These are phyloP conservation scores for Gliomastix tumulicola DNA, from an alignment of 2,329 filamentous ascomycete species.

Conservation along the genomic window DNA sequence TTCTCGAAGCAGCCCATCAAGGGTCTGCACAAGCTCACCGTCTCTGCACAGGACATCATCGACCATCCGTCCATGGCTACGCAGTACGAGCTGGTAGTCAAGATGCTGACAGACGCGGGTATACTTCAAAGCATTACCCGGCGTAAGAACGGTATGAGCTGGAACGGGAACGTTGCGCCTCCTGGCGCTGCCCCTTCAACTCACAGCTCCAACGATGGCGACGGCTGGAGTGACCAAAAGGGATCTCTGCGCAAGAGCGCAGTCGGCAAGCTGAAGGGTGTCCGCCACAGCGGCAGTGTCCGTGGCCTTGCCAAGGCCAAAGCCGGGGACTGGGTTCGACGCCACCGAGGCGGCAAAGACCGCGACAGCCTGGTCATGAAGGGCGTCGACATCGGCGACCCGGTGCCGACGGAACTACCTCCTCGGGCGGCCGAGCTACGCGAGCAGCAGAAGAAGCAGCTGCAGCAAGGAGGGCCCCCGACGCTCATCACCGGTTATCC, in stretches of 20 bases:
- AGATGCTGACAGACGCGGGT: slow-evolving; percentile 13
- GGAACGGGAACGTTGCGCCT: not conserved
- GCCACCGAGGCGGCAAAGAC: slow-evolving; percentile 7
- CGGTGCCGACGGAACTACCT: slow-evolving; percentile 2
- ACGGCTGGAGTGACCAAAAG: not conserved
- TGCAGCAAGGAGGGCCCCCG: too few relatives aligned
- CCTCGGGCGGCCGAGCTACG: slow-evolving; percentile 1
- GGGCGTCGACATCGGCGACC: slow-evolving; percentile 3
- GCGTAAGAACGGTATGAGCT: not conserved
- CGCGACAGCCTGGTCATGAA: not conserved
- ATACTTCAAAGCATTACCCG: slow-evolving; percentile 5
- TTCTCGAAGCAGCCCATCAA: slow-evolving; percentile 27
- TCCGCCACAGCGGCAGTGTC: not conserved
- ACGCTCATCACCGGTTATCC: too few relatives aligned
- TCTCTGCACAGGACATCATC: slow-evolving; percentile 42
- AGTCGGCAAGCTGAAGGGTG: not conserved
- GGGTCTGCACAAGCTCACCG: slow-evolving; percentile 26
- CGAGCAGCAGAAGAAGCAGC: not conserved
- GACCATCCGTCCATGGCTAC: slow-evolving; percentile 40
- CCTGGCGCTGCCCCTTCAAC: not conserved
- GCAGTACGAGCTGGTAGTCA: slow-evolving; percentile 35
- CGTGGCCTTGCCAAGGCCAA: slow-evolving; percentile 5
- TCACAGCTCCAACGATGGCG: not conserved
- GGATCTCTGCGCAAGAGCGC: not conserved
- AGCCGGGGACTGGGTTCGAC: slow-evolving; percentile 16